Base-by-base conservation (phyloP, 2,329 filamentous ascomycete genomes). In the Tolypocladium endophyticum region DNA sequence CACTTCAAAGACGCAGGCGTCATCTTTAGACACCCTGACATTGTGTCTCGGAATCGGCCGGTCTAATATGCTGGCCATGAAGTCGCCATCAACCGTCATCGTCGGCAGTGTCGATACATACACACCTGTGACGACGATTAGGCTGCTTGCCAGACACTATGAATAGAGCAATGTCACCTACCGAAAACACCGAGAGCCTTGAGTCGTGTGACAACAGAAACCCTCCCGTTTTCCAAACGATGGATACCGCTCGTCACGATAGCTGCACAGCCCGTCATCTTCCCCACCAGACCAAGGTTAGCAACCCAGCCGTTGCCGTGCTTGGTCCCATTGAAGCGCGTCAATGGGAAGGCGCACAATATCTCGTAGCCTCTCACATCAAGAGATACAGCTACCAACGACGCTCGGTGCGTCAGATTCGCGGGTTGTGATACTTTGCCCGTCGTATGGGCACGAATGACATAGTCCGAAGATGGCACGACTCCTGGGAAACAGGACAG, bases 191-290 rank as follows among this genome's bases (percentile, higher is more conserved):
- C 93, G 1, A 97, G 74, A 0, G 92, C 92, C 70, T 96, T 97
- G 50, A 97, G 70, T 18, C 81, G 83, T 1, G 88, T 83, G 66
- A 85, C 84, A 16, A 95, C 74, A 9, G 84, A 73, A 25, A 94
- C 74, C 20, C 84, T 77, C 0, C 85, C 85, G 60, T 84, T 87
- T 9, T 65, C 69, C 4, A 67, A 67, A 52, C 86, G 70, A 39
- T 80, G 81, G 53, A 87, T 80, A 35, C 82, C 79, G n/a, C 78
- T 86, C 43, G 78, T 79, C 1, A 87, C 76, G 9, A 96, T 81
- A 0, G 91, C 92, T 1, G 90, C 92, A 0, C 87, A 85, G 0
- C 92, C 93, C 0, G 91, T 91, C 89, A 97, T 96, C 73, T 97
- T 96, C 2, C 83, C 88, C 4, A 96, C 64, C 2, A 97, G 77